Base-by-base conservation (phyloP, 768 basidiomycete genomes). In the Pleurotus giganteus region DNA sequence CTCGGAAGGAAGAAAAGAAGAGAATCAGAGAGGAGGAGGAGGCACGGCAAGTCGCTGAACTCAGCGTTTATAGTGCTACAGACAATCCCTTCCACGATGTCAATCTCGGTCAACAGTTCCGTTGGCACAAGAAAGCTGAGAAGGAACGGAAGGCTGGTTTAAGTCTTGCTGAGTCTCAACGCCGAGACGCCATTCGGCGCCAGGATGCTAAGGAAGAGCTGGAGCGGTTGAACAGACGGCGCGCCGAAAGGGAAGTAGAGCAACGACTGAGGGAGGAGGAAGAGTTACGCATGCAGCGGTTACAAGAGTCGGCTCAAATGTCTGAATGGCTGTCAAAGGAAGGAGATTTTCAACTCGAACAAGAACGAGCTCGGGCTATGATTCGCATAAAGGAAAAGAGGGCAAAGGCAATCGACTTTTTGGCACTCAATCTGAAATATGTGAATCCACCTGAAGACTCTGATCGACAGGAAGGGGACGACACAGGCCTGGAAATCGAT, bases 71-170 rank as follows among this genome's bases (percentile, higher is more conserved):
- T 76, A 94, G 93, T 61, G 91, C 94, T 44, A 86, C 87, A 11
- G 95, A 98, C 77, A 99, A 98, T 65, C 97, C 97, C 0, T 99
- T 98, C 76, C 93, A 97, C 71, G 97, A 98, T 63, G 87, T 92
- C 58, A 98, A 98, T 69, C 86, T 98, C 28, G 89, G 87, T 19
- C 92, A 98, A 66, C 93, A 95, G 68, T 99, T 99, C 71, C 86
- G 90, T 55, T 99, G 97, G 97, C 91, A 94, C 74, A 99, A 99
- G 79, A 99, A 99, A 76, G 83, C 85, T 24, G 97, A 99, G 69
- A 93, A 94, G 75, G 97, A 99, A 68, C 82, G 84, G 63, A 98
- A 96, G 72, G 74, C 84, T 57, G 97, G 97, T 1, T 64, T 98
- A 46, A 82, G 86, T 0, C 64, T 85, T 1, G 86, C 85, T 0